Evolutionary conservation across 2,329 filamentous ascomycete genomes (phyloP).

Genomic region (Fusarium beomiforme): DNA sequence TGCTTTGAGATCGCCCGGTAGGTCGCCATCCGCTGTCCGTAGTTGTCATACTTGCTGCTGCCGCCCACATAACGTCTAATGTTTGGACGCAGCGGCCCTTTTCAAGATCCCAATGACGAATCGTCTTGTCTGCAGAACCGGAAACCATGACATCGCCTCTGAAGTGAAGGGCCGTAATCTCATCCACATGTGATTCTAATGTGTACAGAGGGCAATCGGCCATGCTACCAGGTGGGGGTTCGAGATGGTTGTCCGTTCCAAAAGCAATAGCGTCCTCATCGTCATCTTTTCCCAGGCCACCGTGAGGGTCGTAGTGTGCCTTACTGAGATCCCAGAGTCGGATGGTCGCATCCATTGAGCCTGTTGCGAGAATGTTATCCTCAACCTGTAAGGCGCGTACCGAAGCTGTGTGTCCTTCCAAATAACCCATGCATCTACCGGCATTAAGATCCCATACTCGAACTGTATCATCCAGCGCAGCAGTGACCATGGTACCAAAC

Average conservation of each 20-base stretch:
- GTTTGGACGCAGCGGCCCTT: conserved; percentile 98
- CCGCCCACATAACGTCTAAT: conserved; percentile 96
- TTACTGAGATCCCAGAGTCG: conserved; percentile 93
- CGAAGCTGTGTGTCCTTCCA: conserved; percentile 95
- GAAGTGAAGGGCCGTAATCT: conserved; percentile 94
- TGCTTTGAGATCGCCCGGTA: conserved; percentile 68
- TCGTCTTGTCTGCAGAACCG: conserved; percentile 95
- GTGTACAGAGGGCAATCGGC: conserved; percentile 89
- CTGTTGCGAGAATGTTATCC: conserved; percentile 94
- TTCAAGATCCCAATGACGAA: conserved; percentile 96
- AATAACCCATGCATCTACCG: conserved; percentile 87
- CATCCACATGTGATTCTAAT: conserved; percentile 88
- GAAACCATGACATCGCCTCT: conserved; percentile 90
- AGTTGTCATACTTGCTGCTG: conserved; percentile 75
- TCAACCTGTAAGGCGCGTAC: conserved; percentile 93
- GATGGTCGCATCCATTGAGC: conserved; percentile 94
- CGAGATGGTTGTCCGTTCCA: conserved; percentile 75
- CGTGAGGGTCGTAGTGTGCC: conserved; percentile 81
- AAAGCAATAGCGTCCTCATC: conserved; percentile 77
- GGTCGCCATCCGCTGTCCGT: conserved; percentile 77
- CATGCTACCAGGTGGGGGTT: conserved; percentile 82
- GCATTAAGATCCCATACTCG: conserved; percentile 97
- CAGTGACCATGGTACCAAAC: conserved; percentile 93
- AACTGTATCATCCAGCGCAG: conserved; percentile 91
- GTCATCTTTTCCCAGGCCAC: conserved; percentile 68